phyloP scores from a whole-genome alignment of 352 stramenopile species.

The Phytophthora foliorum region DNA sequence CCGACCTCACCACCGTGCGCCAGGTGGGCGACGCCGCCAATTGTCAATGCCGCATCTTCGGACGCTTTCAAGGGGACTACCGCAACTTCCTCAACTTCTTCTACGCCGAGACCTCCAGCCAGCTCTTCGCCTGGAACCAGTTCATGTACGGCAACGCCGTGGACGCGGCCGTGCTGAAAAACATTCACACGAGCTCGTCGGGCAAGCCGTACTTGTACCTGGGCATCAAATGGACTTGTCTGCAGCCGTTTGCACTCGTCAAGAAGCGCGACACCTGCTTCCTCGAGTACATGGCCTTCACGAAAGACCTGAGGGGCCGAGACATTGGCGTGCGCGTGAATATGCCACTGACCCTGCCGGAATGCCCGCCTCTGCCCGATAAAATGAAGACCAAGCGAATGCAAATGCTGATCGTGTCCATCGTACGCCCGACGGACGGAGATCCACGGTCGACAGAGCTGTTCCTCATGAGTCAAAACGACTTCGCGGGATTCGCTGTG shows the following conservation, averaged over 20 bases:
- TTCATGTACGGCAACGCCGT: constrained; percentile 65
- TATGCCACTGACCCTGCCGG: constrained; percentile 59
- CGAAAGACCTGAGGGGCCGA: constrained; percentile 57
- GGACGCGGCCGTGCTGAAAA: constrained; percentile 73
- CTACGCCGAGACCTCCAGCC: constrained; percentile 60
- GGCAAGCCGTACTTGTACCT: constrained; percentile 64
- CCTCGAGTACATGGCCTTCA: constrained; percentile 81
- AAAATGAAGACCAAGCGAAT: constrained; percentile 65
- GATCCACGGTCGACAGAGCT: constrained; percentile 51
- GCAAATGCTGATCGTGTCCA: constrained; percentile 58
- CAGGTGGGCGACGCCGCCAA: constrained; percentile 24
- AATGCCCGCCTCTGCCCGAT: constrained; percentile 58
- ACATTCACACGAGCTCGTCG: constrained; percentile 63
- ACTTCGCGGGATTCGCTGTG: constrained; percentile 48
- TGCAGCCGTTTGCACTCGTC: constrained; percentile 63
- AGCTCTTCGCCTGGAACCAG: constrained; percentile 75
- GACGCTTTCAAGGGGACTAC: constrained; percentile 62
- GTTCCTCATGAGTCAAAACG: constrained; percentile 64
- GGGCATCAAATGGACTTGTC: constrained; percentile 81
- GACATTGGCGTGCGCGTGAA: constrained; percentile 72
- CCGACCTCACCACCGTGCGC: constrained; percentile 39
- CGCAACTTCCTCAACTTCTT: constrained; percentile 73
- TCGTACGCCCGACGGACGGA: constrained; percentile 40
- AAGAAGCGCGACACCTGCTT: constrained; percentile 76
- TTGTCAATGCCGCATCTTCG: constrained; percentile 63